A percentile compares a stretch with the other conserved stretches of the same genome.
Evolutionary conservation across 257 asterid species (phyloP).

Genomic region (Primulina tabacum): DNA sequence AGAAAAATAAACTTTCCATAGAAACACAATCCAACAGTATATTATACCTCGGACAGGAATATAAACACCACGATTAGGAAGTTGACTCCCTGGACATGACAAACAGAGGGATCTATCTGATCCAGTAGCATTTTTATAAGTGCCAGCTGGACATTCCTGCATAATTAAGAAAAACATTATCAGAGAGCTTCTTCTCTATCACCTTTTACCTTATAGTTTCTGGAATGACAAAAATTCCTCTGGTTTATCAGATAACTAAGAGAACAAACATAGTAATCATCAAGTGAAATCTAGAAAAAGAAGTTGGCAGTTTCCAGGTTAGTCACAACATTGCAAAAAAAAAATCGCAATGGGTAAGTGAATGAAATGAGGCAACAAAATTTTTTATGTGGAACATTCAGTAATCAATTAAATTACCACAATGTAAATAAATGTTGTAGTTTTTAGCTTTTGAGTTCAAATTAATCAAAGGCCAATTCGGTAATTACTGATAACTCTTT

Average conservation of each 20-base stretch:
- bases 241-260: not conserved
- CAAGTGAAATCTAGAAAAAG: slow-evolving; percentile 19
- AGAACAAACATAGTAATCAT: slow-evolving; percentile 1
- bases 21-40: not conserved
- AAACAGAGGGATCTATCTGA: slow-evolving; percentile 76
- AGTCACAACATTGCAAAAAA: not conserved
- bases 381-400: not conserved
- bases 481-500: slow-evolving; percentile 2
- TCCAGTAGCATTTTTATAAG: slow-evolving; percentile 88
- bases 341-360: not conserved
- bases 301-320: slow-evolving; percentile 17
- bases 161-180: slow-evolving; percentile 22
- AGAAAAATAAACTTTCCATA: not conserved
- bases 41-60: slow-evolving; percentile 65
- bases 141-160: slow-evolving; percentile 95
- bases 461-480: slow-evolving; percentile 6
- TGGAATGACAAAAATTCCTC: not conserved
- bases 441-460: slow-evolving; percentile 8
- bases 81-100: slow-evolving; percentile 71
- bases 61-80: slow-evolving; percentile 85
- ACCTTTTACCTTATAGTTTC: slow-evolving; percentile 13
- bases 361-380: not conserved
- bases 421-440: not conserved
- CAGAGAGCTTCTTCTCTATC: slow-evolving; percentile 14
- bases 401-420: not conserved